Evolutionary conservation across 176 grass and related monocot genomes (phyloP).

Genomic region (Aegilops tauschii): DNA sequence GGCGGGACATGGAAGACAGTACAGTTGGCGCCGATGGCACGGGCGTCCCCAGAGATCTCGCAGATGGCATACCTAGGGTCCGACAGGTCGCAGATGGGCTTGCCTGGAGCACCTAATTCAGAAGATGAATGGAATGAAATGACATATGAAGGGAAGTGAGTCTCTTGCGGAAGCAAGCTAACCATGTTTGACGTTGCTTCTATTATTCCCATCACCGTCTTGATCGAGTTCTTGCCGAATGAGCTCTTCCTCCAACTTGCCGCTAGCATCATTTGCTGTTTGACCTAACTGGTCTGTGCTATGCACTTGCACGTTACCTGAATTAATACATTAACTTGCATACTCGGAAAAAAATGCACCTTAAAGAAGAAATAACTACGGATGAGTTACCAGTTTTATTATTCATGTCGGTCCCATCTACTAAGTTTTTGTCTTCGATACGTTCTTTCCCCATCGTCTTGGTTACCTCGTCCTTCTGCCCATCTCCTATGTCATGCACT

Average conservation of each 20-base stretch:
- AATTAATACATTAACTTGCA: neutral
- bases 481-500: neutral
- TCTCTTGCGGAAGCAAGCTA: neutral
- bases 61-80: conserved; percentile 55
- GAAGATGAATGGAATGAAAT: neutral
- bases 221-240: conserved; percentile 32
- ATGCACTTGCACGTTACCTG: neutral
- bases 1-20: conserved; percentile 43
- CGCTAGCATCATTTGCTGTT: neutral
- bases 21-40: conserved; percentile 40
- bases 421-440: neutral
- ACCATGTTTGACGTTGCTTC: neutral
- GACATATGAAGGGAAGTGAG: neutral
- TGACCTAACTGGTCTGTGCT: neutral
- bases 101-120: conserved; percentile 19
- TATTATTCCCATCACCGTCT: neutral
- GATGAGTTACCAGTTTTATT: neutral
- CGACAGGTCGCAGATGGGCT: conserved; percentile 61
- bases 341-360: too few relatives aligned
- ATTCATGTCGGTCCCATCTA: neutral
- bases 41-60: conserved; percentile 48
- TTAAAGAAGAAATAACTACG: neutral
- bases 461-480: neutral
- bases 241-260: conserved; percentile 28
- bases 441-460: neutral